Evolutionary conservation across 164 flowering plant genomes (phyloP).

Genomic region (Vitis cinerea): DNA sequence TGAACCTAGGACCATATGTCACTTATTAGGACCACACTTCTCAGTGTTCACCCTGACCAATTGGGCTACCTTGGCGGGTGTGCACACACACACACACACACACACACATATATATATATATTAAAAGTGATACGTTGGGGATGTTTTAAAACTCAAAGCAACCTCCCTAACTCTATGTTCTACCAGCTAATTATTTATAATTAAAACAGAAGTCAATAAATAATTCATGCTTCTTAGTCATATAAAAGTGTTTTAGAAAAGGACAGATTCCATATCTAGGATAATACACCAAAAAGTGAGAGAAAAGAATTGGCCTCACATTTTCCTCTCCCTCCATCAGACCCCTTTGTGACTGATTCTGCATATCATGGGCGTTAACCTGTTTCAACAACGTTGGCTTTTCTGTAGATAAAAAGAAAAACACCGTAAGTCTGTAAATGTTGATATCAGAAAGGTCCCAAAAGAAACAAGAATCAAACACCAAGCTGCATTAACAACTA

Average conservation of each 20-base stretch:
- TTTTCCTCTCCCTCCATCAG: slow-evolving; percentile 43
- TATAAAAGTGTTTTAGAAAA: not conserved
- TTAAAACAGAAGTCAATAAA: too few species aligned
- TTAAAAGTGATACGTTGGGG: too few species aligned
- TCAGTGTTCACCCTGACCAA: too few species aligned
- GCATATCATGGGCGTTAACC: slow-evolving; percentile 15
- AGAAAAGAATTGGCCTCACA: slow-evolving; percentile 35
- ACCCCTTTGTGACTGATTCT: slow-evolving; percentile 18
- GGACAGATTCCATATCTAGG: not conserved
- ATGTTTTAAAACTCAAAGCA: too few species aligned
- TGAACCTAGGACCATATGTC: too few species aligned
- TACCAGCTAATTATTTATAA: too few species aligned
- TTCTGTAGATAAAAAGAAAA: slow-evolving; percentile 31
- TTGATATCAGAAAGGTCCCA: not conserved
- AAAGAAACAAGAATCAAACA: not conserved
- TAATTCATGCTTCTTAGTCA: not conserved
- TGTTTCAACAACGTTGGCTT: slow-evolving; percentile 25
- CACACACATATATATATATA: too few species aligned
- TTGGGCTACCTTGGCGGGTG: too few species aligned
- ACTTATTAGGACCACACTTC: too few species aligned
- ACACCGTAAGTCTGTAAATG: not conserved
- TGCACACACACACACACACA: too few species aligned
- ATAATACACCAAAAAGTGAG: not conserved
- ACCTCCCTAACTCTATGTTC: too few species aligned
- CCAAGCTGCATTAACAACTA: not conserved